Base-by-base conservation (phyloP, 805 yeast species). In the Babjeviella inositovora region DNA sequence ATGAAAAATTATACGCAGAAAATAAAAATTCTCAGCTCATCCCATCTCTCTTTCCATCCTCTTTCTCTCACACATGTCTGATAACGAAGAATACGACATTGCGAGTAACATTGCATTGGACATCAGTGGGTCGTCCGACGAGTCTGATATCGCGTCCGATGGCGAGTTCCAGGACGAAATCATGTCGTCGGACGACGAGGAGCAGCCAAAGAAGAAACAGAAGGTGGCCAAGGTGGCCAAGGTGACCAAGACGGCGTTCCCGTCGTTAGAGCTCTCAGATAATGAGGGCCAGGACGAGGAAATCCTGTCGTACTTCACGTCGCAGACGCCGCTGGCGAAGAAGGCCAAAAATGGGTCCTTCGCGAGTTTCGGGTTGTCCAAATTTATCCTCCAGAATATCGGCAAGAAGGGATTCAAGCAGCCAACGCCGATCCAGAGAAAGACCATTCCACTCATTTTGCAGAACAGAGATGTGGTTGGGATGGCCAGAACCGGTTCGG, bases 401-500 rank as follows among this genome's bases (percentile, higher is more conserved):
- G 42, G 66, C 26, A 72, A 70, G 30, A 85, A 82, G 41, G 99
- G 99, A 1, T 90, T 71, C 53, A 75, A 70, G 34, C 90, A 77
- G 34, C 99, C 99, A 8, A 90, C 99, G 0, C 99, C 99, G 2
- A 90, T 90, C 46, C 99, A 90, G 52, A 63, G 98, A 33, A 90
- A 87, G 43, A 75, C 98, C 3, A 80, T 90, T 28, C 98, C 98
- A 0, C 57, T 84, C 26, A 73, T 90, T 28, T 55, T 90, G 54
- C 81, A 77, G 22, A 76, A 70, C 26, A 62, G 92, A 41, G 98
- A 90, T 50, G 93, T 90, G 19, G 98, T 90, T 9, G 99, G 96
- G 43, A 90, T 90, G 99, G 99, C 99, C 9, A 66, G 99, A 41
- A 90, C 99, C 0, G 99, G 99, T 39, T 80, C 94, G 13, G 99